Conservation (phyloP, 2,329 filamentous ascomycete species). For the Colletotrichum cereale region DNA sequence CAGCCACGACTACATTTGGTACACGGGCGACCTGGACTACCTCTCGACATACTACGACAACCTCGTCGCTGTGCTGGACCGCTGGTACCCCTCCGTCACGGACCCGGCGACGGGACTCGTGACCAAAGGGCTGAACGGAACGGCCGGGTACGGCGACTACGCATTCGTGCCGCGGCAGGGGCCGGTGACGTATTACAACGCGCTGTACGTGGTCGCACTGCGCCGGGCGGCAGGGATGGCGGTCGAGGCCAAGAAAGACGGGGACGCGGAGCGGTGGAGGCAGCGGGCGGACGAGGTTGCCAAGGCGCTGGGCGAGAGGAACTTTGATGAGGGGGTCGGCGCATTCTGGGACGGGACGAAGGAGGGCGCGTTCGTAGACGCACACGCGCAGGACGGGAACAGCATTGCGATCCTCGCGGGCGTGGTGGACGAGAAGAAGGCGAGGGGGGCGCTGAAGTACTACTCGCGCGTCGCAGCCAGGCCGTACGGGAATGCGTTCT, state of each 20-base stretch:
- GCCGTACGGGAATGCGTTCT: conserved; percentile 65
- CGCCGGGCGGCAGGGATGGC: conserved; percentile 59
- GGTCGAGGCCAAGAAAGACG: conserved; percentile 44
- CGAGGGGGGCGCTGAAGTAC: conserved; percentile 54
- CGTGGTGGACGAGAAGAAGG: conserved; percentile 47
- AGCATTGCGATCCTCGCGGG: conserved; percentile 58
- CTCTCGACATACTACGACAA: conserved; percentile 56
- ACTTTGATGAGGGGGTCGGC: conserved; percentile 57
- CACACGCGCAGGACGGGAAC: conserved; percentile 66
- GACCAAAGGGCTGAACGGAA: conserved; percentile 51
- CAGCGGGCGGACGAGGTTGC: conserved; percentile 52
- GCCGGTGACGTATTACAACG: conserved; percentile 65
- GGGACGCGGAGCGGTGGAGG: conserved; percentile 56
- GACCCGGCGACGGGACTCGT: conserved; percentile 55
- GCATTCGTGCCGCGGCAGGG: conserved; percentile 63
- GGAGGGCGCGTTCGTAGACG: conserved; percentile 45
- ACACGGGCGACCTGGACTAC: conserved; percentile 60
- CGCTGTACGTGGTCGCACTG: conserved; percentile 61
- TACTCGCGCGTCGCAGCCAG: conserved; percentile 51
- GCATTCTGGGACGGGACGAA: conserved; percentile 60
- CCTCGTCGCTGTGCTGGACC: conserved; percentile 57
- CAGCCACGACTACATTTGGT: conserved; percentile 62
- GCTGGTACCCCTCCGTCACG: conserved; percentile 59
- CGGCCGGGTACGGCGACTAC: conserved; percentile 61
- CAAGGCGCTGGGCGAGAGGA: conserved; percentile 51